Conservation (phyloP, 164 flowering plant genomes). For the Umbilicus rupestris region DNA sequence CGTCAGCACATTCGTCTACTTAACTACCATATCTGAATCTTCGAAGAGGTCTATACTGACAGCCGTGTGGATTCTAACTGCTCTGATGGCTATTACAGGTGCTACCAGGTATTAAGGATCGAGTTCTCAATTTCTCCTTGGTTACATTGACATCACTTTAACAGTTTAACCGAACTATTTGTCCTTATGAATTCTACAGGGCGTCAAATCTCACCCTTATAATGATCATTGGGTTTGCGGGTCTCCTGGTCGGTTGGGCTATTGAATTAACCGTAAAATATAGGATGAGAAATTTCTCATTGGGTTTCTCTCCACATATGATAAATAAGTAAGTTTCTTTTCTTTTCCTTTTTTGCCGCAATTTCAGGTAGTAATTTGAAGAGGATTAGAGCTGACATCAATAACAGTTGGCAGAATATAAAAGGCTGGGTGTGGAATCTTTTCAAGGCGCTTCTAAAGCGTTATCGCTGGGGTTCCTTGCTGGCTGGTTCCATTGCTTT, state of each 20-base stretch:
- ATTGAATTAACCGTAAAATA: slow-evolving; percentile 44
- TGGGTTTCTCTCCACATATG: slow-evolving; percentile 24
- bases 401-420: slow-evolving; percentile 41
- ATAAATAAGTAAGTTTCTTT: slow-evolving; percentile 31
- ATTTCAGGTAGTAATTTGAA: background rate
- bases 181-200: slow-evolving; percentile 35
- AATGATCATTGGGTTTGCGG: slow-evolving; percentile 53
- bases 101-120: slow-evolving; percentile 57
- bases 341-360: background rate
- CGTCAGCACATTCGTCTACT: slow-evolving; percentile 60
- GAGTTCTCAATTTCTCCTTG: background rate
- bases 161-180: slow-evolving; percentile 12
- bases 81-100: slow-evolving; percentile 67
- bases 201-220: slow-evolving; percentile 62
- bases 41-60: slow-evolving; percentile 67
- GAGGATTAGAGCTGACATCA: background rate
- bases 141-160: background rate
- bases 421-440: slow-evolving; percentile 35
- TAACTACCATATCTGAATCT: slow-evolving; percentile 41
- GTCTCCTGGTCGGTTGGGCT: slow-evolving; percentile 66
- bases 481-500: slow-evolving; percentile 48
- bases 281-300: slow-evolving; percentile 32
- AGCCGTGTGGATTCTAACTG: slow-evolving; percentile 71
- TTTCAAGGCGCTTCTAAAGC: slow-evolving; percentile 37
- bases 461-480: slow-evolving; percentile 66